A percentile compares a stretch with the other conserved stretches of the same genome.
Conservation (phyloP, 164 flowering plant genomes). For the Vitis riparia region DNA sequence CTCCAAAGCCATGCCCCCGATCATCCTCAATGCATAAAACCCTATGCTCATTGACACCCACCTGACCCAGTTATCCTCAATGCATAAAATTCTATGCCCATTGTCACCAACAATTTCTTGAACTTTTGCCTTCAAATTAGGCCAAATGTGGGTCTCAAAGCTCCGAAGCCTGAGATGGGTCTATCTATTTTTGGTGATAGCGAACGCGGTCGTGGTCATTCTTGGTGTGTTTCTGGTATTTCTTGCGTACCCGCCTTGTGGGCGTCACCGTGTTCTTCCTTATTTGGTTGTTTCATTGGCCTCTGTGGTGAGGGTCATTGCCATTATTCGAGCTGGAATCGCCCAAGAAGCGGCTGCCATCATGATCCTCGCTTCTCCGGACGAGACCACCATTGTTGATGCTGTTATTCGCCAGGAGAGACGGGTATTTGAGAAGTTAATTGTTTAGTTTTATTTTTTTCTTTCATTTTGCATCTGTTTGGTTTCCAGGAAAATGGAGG, state of each 20-base stretch:
- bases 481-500: neutral
- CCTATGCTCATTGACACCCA: too few relatives aligned
- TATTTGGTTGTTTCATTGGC: slow-evolving; percentile 25
- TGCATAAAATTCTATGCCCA: too few relatives aligned
- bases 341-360: slow-evolving; percentile 64
- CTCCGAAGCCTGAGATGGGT: slow-evolving; percentile 36
- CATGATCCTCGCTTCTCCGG: slow-evolving; percentile 35
- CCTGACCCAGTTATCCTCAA: too few relatives aligned
- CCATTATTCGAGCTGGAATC: slow-evolving; percentile 48
- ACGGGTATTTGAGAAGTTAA: slow-evolving; percentile 40
- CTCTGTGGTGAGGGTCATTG: slow-evolving; percentile 35
- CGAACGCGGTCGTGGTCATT: slow-evolving; percentile 35
- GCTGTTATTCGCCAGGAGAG: slow-evolving; percentile 50
- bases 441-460: neutral
- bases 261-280: slow-evolving; percentile 19
- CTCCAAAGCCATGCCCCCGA: too few relatives aligned
- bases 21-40: too few relatives aligned
- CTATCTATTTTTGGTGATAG: slow-evolving; percentile 32
- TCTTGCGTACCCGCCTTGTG: slow-evolving; percentile 23
- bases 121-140: too few relatives aligned
- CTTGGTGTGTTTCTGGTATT: slow-evolving; percentile 31
- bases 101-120: too few relatives aligned
- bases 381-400: slow-evolving; percentile 30
- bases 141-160: slow-evolving; percentile 23
- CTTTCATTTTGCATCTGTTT: neutral